phyloP scores from a whole-genome alignment of 495 filamentous ascomycete species.

The Aspergillus conjunctus region DNA sequence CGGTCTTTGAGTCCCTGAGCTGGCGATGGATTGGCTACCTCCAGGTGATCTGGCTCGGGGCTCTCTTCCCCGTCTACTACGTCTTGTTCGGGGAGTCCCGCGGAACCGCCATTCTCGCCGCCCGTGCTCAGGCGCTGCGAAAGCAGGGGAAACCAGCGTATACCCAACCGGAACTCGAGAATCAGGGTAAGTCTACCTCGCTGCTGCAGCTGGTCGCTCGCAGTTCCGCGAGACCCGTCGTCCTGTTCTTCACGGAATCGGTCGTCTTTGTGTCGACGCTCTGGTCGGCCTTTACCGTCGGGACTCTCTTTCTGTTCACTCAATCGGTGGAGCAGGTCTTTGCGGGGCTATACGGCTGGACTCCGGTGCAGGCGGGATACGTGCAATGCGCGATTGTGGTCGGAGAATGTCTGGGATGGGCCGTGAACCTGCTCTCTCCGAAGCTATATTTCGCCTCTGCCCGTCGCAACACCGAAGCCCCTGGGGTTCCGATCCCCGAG shows the following conservation, averaged over 20 bases:
- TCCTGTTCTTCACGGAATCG: constrained; percentile 54
- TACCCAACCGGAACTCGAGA: constrained; percentile 42
- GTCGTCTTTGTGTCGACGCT: constrained; percentile 55
- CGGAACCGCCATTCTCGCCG: constrained; percentile 41
- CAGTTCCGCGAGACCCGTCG: constrained; percentile 41
- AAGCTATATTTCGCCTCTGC: constrained; percentile 37
- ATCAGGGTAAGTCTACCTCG: constrained; percentile 13
- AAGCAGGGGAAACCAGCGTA: constrained; percentile 34
- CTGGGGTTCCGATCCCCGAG: constrained; percentile 39
- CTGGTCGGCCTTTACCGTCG: constrained; percentile 54
- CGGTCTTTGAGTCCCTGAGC: constrained; percentile 40
- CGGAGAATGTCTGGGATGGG: constrained; percentile 37
- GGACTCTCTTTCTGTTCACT: constrained; percentile 54
- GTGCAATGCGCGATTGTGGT: constrained; percentile 44
- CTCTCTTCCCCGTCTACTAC: constrained; percentile 41
- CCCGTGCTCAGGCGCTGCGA: constrained; percentile 37
- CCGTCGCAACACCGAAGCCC: constrained; percentile 34
- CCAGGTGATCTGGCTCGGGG: constrained; percentile 49
- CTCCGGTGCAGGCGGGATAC: constrained; percentile 36
- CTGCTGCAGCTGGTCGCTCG: constrained; percentile 26
- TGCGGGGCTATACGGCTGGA: constrained; percentile 36
- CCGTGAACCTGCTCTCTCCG: constrained; percentile 28
- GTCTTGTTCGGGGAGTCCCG: constrained; percentile 48
- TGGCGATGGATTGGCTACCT: constrained; percentile 56
- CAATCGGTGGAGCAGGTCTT: constrained; percentile 49